Percentiles rank a stretch among this genome's conserved stretches.
These are phyloP conservation scores for Berberis thunbergii DNA, from an alignment of 164 flowering plant species.

Conservation along the genomic window DNA sequence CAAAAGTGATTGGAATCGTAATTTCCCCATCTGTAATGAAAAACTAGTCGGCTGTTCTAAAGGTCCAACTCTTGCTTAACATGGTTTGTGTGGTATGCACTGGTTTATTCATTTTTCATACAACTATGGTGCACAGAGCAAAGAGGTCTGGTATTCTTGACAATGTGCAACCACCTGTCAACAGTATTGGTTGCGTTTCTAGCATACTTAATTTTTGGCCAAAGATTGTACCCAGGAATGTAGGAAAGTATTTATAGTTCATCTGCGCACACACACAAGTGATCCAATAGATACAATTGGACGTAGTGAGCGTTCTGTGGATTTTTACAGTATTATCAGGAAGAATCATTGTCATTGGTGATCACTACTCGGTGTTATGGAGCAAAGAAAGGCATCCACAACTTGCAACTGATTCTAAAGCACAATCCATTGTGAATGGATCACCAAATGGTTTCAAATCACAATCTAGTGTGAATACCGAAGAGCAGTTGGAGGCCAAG, in stretches of 20 bases:
- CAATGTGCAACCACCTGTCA: constrained; percentile 75
- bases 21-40: constrained; percentile 40
- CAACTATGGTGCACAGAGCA: constrained; percentile 74
- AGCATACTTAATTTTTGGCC: constrained; percentile 62
- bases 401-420: constrained; percentile 4
- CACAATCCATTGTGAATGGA: no score
- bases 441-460: constrained; percentile 6
- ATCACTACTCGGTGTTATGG: constrained; percentile 70
- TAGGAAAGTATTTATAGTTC: constrained; percentile 12
- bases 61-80: constrained; percentile 75
- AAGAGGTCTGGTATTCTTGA: constrained; percentile 78
- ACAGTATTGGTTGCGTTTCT: constrained; percentile 52
- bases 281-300: neutral
- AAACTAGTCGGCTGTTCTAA: constrained; percentile 40
- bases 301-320: neutral
- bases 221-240: constrained; percentile 76
- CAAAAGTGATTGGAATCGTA: constrained; percentile 61
- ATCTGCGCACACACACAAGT: neutral
- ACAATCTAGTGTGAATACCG: constrained; percentile 1
- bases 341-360: constrained; percentile 47
- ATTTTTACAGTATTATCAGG: constrained; percentile 49
- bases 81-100: constrained; percentile 70
- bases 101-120: constrained; percentile 40
- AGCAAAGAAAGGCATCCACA: constrained; percentile 60
- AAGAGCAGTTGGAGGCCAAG: constrained; percentile 16